Evolutionary conservation across 129 eudicot genomes (phyloP), one percentile per base, ranked within the genome.

Genomic region (Scalesia atractyloides): DNA sequence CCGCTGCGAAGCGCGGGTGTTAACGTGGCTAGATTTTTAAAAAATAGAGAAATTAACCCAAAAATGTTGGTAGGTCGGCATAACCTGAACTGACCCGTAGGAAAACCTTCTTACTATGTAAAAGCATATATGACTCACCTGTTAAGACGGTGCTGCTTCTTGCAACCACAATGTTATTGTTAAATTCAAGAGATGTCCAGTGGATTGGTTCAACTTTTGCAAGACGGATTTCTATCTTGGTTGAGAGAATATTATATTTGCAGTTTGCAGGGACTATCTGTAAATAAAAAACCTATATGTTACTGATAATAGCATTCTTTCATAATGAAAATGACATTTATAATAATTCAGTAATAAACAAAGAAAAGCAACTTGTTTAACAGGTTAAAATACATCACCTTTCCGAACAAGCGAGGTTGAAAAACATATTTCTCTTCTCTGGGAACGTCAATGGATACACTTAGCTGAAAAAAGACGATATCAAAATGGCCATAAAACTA

Each of bases 221-320:
- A 66, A 91, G 96, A 9, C 96, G 92, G 12, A 91, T 88, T 74
- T 91, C 97, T 68, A 91, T 77, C 72, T 91, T 91, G 37, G 97
- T 88, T n/a, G 97, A 82, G 69, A 88, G 73, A 61, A 91, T 92
- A 30, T 73, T 83, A 26, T 78, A 88, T 70, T 66, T 84, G 82
- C 97, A 91, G 36, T 86, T 88, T 47, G 78, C 84, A 49, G 97
- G 97, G 76, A 86, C 39, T 48, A 91, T 91, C 97, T 91, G 87
- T 70, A 15, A 30, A 70, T 49, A 14, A 17, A 26, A 73, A 46
- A 9, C 46, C 7, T 11, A 73, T 6, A 50, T 13, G 57, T 63
- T 34, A 63, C 17, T 57, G 13, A 30, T 12, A 19, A 16, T 16
- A 43, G 17, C 30, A 41, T 19, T 15, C 46, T 41, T 43, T 64